A percentile compares a stretch with the other conserved stretches of the same genome.
Conservation (phyloP, 768 basidiomycete species). For the Punctularia strigosozonata region DNA sequence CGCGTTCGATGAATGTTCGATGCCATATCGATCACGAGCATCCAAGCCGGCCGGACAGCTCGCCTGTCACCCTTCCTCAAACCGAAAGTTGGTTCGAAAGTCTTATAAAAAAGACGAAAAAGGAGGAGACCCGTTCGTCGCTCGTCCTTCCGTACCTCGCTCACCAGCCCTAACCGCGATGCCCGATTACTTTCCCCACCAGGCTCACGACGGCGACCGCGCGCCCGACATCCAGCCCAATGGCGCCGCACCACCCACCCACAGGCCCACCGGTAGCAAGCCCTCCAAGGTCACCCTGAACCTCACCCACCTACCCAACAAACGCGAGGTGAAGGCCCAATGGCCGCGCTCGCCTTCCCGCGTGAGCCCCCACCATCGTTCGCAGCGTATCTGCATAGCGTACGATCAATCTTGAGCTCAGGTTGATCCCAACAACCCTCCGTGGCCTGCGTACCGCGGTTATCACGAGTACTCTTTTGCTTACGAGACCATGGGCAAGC, state of each 20-base stretch:
- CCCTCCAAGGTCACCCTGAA: conserved; percentile 59
- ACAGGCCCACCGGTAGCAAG: conserved; percentile 8
- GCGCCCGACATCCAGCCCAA: conserved; percentile 3
- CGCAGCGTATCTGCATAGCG: no score
- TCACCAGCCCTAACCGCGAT: no score
- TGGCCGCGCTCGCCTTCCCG: conserved; percentile 70
- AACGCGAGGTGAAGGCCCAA: conserved; percentile 57
- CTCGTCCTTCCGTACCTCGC: no score
- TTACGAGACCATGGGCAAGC: conserved; percentile 92
- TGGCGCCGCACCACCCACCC: conserved; percentile 11
- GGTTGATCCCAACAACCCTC: conserved; percentile 79
- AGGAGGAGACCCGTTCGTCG: no score
- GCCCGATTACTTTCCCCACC: conserved; percentile 1
- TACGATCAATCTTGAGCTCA: no score
- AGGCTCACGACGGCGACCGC: conserved; percentile 4
- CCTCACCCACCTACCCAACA: conserved; percentile 63
- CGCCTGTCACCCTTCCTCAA: neutral
- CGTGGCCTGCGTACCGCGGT: conserved; percentile 72
- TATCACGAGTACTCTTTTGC: conserved; percentile 78
- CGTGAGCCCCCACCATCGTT: conserved; percentile 19
- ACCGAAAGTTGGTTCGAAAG: neutral
- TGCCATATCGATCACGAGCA: neutral
- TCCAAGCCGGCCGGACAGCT: neutral
- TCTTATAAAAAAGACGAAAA: neutral
- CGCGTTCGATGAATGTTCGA: neutral